Evolutionary conservation across 2,329 filamentous ascomycete species (phyloP).

Genomic region (Coniochaeta sp.): DNA sequence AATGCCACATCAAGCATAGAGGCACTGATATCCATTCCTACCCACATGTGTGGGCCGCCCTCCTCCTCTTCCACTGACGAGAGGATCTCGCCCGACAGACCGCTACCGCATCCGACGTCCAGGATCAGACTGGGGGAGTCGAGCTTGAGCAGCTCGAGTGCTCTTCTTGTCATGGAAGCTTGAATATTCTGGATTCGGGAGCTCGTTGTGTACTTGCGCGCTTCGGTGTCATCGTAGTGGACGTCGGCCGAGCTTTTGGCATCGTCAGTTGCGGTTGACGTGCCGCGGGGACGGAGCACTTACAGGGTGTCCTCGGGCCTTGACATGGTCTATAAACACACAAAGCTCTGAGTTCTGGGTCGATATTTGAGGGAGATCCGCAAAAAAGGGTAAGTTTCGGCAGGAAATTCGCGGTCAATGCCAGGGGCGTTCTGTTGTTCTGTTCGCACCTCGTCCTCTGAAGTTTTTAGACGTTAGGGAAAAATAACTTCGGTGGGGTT

Average conservation of each 20-base stretch:
- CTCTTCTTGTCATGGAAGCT: conserved; percentile 86
- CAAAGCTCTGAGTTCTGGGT: no score
- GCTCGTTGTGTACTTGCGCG: conserved; percentile 93
- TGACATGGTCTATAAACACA: conserved; percentile 59
- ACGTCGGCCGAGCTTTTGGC: conserved; percentile 77
- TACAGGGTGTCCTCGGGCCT: conserved; percentile 93
- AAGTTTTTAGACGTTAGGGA: neutral
- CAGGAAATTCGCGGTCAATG: neutral
- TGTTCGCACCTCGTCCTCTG: neutral
- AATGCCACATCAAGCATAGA: conserved; percentile 97
- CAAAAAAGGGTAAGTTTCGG: no score
- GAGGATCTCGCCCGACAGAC: conserved; percentile 89
- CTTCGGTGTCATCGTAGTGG: conserved; percentile 94
- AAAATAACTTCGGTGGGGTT: conserved; percentile 6
- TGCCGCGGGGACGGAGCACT: conserved; percentile 17
- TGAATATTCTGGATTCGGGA: conserved; percentile 96
- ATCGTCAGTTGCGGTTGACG: conserved; percentile 3
- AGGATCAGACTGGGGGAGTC: conserved; percentile 76
- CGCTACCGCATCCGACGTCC: conserved; percentile 93
- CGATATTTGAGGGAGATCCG: no score
- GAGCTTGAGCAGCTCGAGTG: conserved; percentile 84
- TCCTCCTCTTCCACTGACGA: conserved; percentile 61
- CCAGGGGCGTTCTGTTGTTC: no score
- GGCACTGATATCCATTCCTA: conserved; percentile 93
- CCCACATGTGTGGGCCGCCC: conserved; percentile 84